Conservation (phyloP, 495 filamentous ascomycete genomes). For the Neurospora intermedia region DNA sequence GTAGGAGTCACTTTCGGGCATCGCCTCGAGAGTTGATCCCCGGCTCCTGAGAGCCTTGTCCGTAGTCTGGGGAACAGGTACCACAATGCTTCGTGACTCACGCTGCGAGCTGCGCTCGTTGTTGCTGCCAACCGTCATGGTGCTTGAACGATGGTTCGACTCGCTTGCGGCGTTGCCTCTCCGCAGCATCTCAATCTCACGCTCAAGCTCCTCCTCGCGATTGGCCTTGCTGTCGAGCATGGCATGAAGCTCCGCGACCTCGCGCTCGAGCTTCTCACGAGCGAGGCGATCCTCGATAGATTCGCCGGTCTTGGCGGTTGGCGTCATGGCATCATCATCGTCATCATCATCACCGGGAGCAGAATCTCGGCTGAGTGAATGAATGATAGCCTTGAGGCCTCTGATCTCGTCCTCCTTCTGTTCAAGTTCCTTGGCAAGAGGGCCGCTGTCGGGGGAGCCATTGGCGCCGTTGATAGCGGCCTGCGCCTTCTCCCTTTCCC, state of each 20-base stretch:
- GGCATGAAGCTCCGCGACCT: conserved; percentile 63
- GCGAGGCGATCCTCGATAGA: conserved; percentile 45
- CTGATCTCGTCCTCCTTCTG: conserved; percentile 96
- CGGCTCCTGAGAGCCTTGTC: conserved; percentile 31
- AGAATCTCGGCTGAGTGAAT: conserved; percentile 72
- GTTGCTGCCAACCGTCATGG: conserved; percentile 41
- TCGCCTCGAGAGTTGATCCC: conserved; percentile 39
- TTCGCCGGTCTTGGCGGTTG: conserved; percentile 36
- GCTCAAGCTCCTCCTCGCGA: conserved; percentile 85
- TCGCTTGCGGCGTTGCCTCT: conserved; percentile 23
- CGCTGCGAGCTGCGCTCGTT: conserved; percentile 41
- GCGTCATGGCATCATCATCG: conserved; percentile 28
- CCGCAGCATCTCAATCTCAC: conserved; percentile 63
- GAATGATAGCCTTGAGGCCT: conserved; percentile 94
- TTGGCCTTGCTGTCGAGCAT: conserved; percentile 57
- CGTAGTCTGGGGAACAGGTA: conserved; percentile 35
- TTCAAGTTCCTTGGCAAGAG: conserved; percentile 64
- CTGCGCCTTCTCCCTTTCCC: conserved; percentile 82
- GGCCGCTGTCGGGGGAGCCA: conserved; percentile 34
- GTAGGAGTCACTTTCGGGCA: conserved; percentile 64
- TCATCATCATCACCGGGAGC: conserved; percentile 38
- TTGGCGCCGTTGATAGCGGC: conserved; percentile 45
- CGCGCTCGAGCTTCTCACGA: conserved; percentile 60
- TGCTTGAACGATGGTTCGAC: conserved; percentile 32
- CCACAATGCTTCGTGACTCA: conserved; percentile 48